Evolutionary conservation across 208 protist species (phyloP).

Genomic region (Trypanosoma theileri): DNA sequence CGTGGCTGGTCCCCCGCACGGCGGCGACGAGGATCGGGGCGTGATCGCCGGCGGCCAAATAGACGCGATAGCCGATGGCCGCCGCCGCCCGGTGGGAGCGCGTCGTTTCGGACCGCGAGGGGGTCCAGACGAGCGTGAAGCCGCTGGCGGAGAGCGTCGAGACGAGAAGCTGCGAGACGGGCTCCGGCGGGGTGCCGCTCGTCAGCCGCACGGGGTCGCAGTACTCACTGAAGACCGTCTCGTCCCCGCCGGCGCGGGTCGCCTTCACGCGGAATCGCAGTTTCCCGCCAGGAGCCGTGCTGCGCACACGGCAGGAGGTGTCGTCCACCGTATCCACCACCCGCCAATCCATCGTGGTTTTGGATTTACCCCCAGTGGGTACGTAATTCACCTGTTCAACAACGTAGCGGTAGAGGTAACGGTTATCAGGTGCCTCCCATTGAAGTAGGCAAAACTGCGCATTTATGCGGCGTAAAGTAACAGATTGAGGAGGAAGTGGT

Average conservation of each 20-base stretch:
- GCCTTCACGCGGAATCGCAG: conserved; percentile 87
- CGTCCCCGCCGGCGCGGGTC: conserved; percentile 32
- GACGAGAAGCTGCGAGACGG: conserved; percentile 60
- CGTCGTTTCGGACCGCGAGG: conserved; percentile 35
- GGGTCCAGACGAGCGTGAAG: conserved; percentile 73
- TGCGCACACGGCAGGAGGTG: conserved; percentile 66
- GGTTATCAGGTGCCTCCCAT: conserved; percentile 57
- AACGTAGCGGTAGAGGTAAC: conserved; percentile 64
- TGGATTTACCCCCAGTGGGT: conserved; percentile 10
- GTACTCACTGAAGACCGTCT: conserved; percentile 63
- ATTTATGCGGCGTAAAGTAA: conserved; percentile 74
- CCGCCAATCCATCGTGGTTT: conserved; percentile 55
- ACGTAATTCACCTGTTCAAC: conserved; percentile 59
- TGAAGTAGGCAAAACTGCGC: conserved; percentile 78
- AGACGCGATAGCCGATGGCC: conserved; percentile 53
- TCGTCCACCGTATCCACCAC: conserved; percentile 75
- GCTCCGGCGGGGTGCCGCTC: conserved; percentile 77
- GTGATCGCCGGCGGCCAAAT: conserved; percentile 43
- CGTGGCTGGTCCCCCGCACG: conserved; percentile 37
- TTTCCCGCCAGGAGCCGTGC: conserved; percentile 48
- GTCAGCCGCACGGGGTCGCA: conserved; percentile 69
- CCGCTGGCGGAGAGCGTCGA: conserved; percentile 51
- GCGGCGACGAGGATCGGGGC: conserved; percentile 38
- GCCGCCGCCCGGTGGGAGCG: conserved; percentile 49
- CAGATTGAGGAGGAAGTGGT: conserved; percentile 60